Conservation (phyloP, 257 asterid genomes). For the Lavandula angustifolia region DNA sequence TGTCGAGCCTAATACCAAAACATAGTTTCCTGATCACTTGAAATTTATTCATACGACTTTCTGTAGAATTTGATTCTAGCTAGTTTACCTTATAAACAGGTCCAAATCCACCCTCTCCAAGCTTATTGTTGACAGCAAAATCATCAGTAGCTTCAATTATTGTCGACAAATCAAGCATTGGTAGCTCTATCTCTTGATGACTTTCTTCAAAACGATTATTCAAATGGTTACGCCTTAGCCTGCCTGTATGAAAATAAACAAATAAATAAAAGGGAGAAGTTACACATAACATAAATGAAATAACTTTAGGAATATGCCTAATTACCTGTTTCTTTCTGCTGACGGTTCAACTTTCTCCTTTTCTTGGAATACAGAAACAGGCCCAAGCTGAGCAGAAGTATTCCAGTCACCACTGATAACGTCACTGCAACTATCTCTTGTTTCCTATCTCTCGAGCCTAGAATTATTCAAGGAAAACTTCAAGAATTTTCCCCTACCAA, state of each 20-base stretch:
- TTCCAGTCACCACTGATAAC: slow-evolving; percentile 8
- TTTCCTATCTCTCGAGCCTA: not conserved
- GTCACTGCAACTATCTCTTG: not conserved
- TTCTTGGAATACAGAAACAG: slow-evolving; percentile 22
- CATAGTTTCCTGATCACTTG: too few relatives aligned
- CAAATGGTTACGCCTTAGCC: not conserved
- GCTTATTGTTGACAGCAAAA: slow-evolving; percentile 27
- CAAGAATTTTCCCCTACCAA: not conserved
- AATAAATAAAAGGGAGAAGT: too few relatives aligned
- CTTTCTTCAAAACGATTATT: slow-evolving; percentile 10
- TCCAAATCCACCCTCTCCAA: slow-evolving; percentile 41
- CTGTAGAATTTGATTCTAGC: too few relatives aligned
- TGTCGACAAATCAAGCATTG: slow-evolving; percentile 15
- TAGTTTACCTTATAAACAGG: slow-evolving; percentile 35
- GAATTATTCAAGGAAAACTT: not conserved
- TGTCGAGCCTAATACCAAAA: too few relatives aligned
- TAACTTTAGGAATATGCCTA: too few relatives aligned
- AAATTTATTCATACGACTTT: too few relatives aligned
- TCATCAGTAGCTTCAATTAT: slow-evolving; percentile 32
- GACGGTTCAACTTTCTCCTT: not conserved
- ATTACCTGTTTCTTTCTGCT: slow-evolving; percentile 2
- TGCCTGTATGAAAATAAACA: not conserved
- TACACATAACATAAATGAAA: not conserved
- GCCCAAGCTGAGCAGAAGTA: slow-evolving; percentile 8
- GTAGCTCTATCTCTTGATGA: slow-evolving; percentile 28